A percentile compares a stretch with the other conserved stretches of the same genome.
Conservation (phyloP, 257 asterid genomes). For the Fraxinus pennsylvanica region DNA sequence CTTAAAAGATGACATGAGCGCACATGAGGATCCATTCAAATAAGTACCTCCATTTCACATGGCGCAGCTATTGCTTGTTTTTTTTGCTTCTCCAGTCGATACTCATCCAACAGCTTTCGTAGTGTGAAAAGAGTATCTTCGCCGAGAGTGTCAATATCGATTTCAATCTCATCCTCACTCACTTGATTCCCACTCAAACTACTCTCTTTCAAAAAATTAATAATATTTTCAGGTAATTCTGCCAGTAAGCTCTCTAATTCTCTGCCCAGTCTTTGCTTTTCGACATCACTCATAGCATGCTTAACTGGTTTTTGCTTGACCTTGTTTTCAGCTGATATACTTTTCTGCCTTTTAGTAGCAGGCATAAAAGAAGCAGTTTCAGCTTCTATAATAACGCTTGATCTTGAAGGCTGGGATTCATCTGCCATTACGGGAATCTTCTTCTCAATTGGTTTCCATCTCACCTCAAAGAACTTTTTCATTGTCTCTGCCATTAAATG, state of each 20-base stretch:
- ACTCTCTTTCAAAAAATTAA: constrained; percentile 64
- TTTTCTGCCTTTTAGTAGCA: constrained; percentile 61
- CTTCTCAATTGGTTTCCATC: constrained; percentile 74
- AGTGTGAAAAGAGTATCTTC: constrained; percentile 63
- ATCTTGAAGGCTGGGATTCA: constrained; percentile 43
- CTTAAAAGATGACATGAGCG: constrained; percentile 8
- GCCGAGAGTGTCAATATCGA: constrained; percentile 64
- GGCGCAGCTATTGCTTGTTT: constrained; percentile 42
- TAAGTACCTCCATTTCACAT: constrained; percentile 57
- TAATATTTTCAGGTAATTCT: constrained; percentile 73
- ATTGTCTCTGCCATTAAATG: constrained; percentile 61
- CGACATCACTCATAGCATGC: constrained; percentile 58
- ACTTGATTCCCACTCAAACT: constrained; percentile 49
- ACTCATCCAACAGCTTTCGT: constrained; percentile 71
- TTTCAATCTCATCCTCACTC: constrained; percentile 82
- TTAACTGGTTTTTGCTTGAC: constrained; percentile 48
- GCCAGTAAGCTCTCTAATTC: constrained; percentile 62
- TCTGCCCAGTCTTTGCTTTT: constrained; percentile 56
- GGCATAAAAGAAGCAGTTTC: constrained; percentile 46
- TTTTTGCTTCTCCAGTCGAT: constrained; percentile 47
- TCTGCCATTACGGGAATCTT: constrained; percentile 49
- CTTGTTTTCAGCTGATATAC: constrained; percentile 39
- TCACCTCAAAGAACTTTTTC: constrained; percentile 58
- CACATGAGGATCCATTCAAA: constrained; percentile 10
- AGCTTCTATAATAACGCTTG: constrained; percentile 46